Base-by-base conservation (phyloP, 257 asterid genomes). In the Nicotiana sylvestris region DNA sequence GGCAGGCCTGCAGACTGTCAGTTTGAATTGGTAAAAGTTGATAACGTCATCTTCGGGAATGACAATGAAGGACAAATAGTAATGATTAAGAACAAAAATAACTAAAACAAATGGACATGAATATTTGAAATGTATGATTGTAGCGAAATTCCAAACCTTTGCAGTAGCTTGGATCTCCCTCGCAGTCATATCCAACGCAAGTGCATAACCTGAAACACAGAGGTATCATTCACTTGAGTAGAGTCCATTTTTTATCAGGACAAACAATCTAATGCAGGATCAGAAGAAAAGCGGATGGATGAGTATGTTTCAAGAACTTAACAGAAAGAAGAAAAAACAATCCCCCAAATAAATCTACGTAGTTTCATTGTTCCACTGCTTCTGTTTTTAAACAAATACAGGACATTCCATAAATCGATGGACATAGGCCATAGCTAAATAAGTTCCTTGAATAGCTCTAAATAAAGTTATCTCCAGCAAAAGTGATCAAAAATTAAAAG, bases 141-240 rank as follows among this genome's bases (percentile, higher is more conserved):
- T 51, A 82, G 87, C 60, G 61, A 27, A 18, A 62, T 77, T 78
- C 88, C 30, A 62, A 76, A 96, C 99, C 99, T 94, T 96, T 55
- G 98, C 98, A 77, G 87, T 86, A 64, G 98, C 88, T 85, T 94
- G 98, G 83, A 92, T 92, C 88, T 94, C 97, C 91, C 99, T 91
- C 18, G 99, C 98, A 82, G 99, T 94, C 98, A 96, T 96, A 85
- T 94, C 99, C 96, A 96, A 86, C 74, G 97, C 98, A 91, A 96
- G 97, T 74, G 98, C 99, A 90, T 94, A 94, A 84, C 99, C 98
- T 96, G 91, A 85, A 86, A 83, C 66, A 81, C 27, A 17, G 84
- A 27, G 81, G 21, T 39, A 53, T 30, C 79, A 43, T 64, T 46
- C 49, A 53, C 27, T 51, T 69, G 51, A 82, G 15, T 58, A 21